These are phyloP conservation scores for Tolypocladium capitatum DNA, from an alignment of 2,329 filamentous ascomycete genomes.

Conservation along the genomic window DNA sequence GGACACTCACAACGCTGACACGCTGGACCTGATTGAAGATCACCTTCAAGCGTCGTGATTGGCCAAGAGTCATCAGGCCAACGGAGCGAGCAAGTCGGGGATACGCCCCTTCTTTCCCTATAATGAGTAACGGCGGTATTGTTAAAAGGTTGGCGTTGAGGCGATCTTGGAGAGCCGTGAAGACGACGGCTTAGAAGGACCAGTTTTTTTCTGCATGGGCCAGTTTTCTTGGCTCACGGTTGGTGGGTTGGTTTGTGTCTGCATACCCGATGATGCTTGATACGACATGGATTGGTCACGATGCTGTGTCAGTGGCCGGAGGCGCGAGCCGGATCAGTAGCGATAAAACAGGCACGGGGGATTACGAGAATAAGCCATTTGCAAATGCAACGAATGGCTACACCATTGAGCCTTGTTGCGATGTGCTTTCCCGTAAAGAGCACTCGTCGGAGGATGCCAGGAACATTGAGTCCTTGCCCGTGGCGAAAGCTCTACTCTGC, in stretches of 20 bases:
- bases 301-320: neutral
- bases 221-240: neutral
- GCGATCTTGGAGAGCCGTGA: neutral
- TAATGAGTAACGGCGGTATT: neutral
- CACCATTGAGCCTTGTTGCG: neutral
- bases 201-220: neutral
- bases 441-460: too few relatives aligned
- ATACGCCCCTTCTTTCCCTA: too few relatives aligned
- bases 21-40: slow-evolving; percentile 1
- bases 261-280: neutral
- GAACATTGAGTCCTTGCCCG: too few relatives aligned
- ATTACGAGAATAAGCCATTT: neutral
- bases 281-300: neutral
- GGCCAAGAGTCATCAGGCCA: neutral
- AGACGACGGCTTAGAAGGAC: neutral
- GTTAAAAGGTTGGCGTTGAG: neutral
- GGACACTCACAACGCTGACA: neutral
- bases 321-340: neutral
- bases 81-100: neutral
- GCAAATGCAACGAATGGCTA: neutral
- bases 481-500: neutral
- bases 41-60: neutral
- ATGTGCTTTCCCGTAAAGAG: too few relatives aligned
- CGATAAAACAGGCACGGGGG: neutral
- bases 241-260: neutral